Evolutionary conservation across 495 filamentous ascomycete genomes (phyloP).

Genomic region (Xylaria scruposa): DNA sequence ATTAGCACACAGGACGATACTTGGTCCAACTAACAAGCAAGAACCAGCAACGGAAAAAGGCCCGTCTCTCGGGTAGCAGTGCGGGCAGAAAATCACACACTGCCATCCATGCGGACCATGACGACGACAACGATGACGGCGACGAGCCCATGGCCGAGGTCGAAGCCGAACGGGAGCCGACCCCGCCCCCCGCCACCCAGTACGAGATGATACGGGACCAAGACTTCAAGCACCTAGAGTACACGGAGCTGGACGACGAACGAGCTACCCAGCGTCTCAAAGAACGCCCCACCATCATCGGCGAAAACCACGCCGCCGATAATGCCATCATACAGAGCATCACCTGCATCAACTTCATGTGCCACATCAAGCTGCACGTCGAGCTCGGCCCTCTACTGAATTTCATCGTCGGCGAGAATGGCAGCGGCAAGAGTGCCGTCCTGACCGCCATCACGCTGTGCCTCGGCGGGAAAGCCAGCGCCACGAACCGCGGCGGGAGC

Average conservation of each 20-base stretch:
- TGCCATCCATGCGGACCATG: slow-evolving; percentile 36
- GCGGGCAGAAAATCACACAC: slow-evolving; percentile 33
- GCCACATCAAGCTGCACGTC: slow-evolving; percentile 79
- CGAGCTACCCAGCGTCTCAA: slow-evolving; percentile 75
- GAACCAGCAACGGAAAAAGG: slow-evolving; percentile 51
- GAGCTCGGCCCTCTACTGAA: slow-evolving; percentile 91
- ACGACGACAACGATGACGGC: slow-evolving; percentile 41
- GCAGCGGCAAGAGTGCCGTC: slow-evolving; percentile 97
- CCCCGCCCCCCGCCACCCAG: slow-evolving; percentile 52
- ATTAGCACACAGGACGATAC: neutral
- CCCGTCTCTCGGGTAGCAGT: slow-evolving; percentile 45
- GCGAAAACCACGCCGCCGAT: slow-evolving; percentile 78
- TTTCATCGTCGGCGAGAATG: slow-evolving; percentile 97
- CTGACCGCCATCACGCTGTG: slow-evolving; percentile 95
- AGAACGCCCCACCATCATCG: slow-evolving; percentile 55
- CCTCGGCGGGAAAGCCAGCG: slow-evolving; percentile 89
- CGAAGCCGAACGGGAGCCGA: slow-evolving; percentile 25
- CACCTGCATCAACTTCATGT: slow-evolving; percentile 93
- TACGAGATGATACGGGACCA: slow-evolving; percentile 60
- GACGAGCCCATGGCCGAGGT: slow-evolving; percentile 40
- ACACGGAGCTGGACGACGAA: slow-evolving; percentile 67
- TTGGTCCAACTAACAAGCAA: slow-evolving; percentile 31
- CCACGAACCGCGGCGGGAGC: slow-evolving; percentile 93
- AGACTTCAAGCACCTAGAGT: slow-evolving; percentile 57
- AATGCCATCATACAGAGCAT: slow-evolving; percentile 84